These are phyloP conservation scores for Leptoxyphium fumago DNA, from an alignment of 2,329 filamentous ascomycete genomes.

Conservation along the genomic window DNA sequence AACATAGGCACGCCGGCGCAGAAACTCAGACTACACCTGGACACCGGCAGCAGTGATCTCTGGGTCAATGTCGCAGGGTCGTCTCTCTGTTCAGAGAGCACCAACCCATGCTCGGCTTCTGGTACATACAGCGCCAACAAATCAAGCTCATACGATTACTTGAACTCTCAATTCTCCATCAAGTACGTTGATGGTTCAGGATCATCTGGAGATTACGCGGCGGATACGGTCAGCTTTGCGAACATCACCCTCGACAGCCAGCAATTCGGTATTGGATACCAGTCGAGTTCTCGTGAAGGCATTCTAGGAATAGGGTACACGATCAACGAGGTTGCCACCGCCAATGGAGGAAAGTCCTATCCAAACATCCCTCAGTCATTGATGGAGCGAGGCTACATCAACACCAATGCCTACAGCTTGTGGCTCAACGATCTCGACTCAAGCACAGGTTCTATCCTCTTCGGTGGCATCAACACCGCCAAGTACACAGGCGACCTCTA, in stretches of 20 bases:
- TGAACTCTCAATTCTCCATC: slow-evolving; percentile 72
- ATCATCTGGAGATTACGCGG: slow-evolving; percentile 65
- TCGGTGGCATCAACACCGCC: slow-evolving; percentile 64
- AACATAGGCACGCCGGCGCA: slow-evolving; percentile 44
- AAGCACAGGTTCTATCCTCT: slow-evolving; percentile 56
- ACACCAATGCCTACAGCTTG: slow-evolving; percentile 51
- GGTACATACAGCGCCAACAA: slow-evolving; percentile 56
- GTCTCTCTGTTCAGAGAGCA: slow-evolving; percentile 36
- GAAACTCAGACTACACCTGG: slow-evolving; percentile 40
- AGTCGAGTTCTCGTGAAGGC: slow-evolving; percentile 44
- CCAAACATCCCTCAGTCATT: slow-evolving; percentile 52
- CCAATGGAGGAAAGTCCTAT: slow-evolving; percentile 35
- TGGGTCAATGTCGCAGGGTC: slow-evolving; percentile 54
- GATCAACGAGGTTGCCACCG: slow-evolving; percentile 61
- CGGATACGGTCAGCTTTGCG: slow-evolving; percentile 53
- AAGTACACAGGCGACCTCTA: slow-evolving; percentile 54
- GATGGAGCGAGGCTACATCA: slow-evolving; percentile 45
- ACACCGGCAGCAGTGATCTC: slow-evolving; percentile 49
- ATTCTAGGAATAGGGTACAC: slow-evolving; percentile 78
- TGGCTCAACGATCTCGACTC: slow-evolving; percentile 47
- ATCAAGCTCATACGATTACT: slow-evolving; percentile 61
- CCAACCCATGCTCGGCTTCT: slow-evolving; percentile 40
- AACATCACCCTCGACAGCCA: slow-evolving; percentile 38
- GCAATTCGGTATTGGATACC: slow-evolving; percentile 62
- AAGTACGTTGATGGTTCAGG: slow-evolving; percentile 71